Evolutionary conservation across 148 eudicot genomes (phyloP), one percentile per base, ranked within the genome.

Genomic region (Pharnaceum exiguum): DNA sequence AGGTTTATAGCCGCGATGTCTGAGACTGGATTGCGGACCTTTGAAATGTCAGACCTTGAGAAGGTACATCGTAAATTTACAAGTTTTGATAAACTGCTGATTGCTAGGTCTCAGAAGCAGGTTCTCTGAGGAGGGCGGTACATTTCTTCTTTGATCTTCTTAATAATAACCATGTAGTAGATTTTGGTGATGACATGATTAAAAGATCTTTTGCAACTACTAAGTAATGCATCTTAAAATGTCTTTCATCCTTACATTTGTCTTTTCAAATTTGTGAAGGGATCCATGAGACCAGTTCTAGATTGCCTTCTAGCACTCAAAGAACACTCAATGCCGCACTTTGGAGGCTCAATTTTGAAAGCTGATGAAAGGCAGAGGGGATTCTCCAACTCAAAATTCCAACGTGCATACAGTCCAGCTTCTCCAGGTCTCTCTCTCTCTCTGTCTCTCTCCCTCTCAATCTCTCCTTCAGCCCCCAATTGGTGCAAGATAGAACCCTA

Each of bases 251-350:
- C 24, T 69, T 49, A 33, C 43, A 48, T 49, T 62, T 57, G 21
- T 8, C 2, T 5, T 18, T 8, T 35, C 35, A 25, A 32, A 18
- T 57, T 63, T 55, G 38, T 74, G 53, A 77, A 93, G 99, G 99
- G 96, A 53, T 75, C 89, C 8, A 89, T 93, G 87, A 93, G 69
- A 69, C 81, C 71, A 22, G 87, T 89, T 3, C 37, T 83, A 65
- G 96, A 89, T 54, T 85, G 91, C 75, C 89, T 93, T 57, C 49
- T 80, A 65, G 85, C 84, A 23, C 87, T 93, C 15, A 80, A 74
- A 69, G 77, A 80, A 36, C 76, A 70, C 39, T 72, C 75, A 46
- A 75, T 68, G 79, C 73, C 73, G 57, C 60, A 72, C 43, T 45
- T 55, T 59, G 78, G 73, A 17, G 72, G 79, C 59, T 49, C 79